phyloP scores from a whole-genome alignment of 2,329 filamentous ascomycete genomes.

The Botrytis deweyae region DNA sequence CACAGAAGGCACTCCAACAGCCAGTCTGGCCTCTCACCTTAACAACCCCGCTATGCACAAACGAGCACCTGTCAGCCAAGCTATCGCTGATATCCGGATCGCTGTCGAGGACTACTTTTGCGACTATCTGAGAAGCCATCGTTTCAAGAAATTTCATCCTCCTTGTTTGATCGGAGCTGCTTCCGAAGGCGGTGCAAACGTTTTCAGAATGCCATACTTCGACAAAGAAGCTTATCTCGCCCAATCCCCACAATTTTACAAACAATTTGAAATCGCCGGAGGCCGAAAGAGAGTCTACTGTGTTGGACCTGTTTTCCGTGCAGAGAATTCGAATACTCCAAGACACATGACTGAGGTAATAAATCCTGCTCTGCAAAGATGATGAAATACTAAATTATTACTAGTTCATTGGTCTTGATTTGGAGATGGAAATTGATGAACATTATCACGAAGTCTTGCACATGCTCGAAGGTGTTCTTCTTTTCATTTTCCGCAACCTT shows the following conservation, averaged over 20 bases:
- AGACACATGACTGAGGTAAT: constrained; percentile 76
- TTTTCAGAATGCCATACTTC: constrained; percentile 90
- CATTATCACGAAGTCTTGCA: constrained; percentile 73
- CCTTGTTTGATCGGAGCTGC: constrained; percentile 87
- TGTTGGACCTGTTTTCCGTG: constrained; percentile 78
- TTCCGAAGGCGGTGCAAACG: constrained; percentile 88
- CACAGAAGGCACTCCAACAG: constrained; percentile 62
- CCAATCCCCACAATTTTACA: constrained; percentile 82
- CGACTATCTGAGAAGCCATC: constrained; percentile 72
- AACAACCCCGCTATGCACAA: constrained; percentile 94
- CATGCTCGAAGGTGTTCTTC: constrained; percentile 70
- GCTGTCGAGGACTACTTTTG: constrained; percentile 60
- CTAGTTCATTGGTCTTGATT: constrained; percentile 79
- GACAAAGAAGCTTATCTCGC: constrained; percentile 77
- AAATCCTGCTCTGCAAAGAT: background rate
- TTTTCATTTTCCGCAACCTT: constrained; percentile 78
- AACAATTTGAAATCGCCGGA: constrained; percentile 81
- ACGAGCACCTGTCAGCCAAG: constrained; percentile 85
- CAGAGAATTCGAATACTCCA: constrained; percentile 83
- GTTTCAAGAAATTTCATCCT: constrained; percentile 83
- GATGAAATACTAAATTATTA: constrained; percentile 11
- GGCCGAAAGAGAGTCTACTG: constrained; percentile 76
- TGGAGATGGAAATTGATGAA: constrained; percentile 85
- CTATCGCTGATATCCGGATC: constrained; percentile 59
- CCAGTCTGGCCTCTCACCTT: constrained; percentile 57